These are phyloP conservation scores for Lactifluus volemus DNA, from an alignment of 768 basidiomycete genomes.

Conservation along the genomic window DNA sequence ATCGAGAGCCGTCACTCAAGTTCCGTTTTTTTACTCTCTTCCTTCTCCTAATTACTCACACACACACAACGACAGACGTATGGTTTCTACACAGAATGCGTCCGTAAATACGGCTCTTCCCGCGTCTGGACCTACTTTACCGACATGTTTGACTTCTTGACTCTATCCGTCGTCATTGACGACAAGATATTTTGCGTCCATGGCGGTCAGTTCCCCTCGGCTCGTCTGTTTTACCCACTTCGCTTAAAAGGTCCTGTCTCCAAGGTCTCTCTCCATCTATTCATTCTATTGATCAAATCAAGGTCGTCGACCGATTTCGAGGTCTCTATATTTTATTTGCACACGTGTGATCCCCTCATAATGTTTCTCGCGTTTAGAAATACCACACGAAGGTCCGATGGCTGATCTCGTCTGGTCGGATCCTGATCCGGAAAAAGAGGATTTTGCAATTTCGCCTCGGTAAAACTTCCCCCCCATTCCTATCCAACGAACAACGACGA, in stretches of 20 bases:
- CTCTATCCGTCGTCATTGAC: slow-evolving; percentile 95
- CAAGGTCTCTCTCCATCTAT: slow-evolving; percentile 93
- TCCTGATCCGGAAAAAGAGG: slow-evolving; percentile 98
- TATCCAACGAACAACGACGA: background rate
- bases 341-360: background rate
- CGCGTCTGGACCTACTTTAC: slow-evolving; percentile 99
- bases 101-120: slow-evolving; percentile 92
- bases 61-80: slow-evolving; percentile 62
- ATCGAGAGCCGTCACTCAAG: slow-evolving; percentile 95
- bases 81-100: slow-evolving; percentile 98
- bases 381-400: slow-evolving; percentile 99
- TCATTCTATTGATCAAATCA: slow-evolving; percentile 99
- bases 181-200: slow-evolving; percentile 99
- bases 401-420: slow-evolving; percentile 99
- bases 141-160: slow-evolving; percentile 99
- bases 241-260: background rate
- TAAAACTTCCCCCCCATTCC: slow-evolving; percentile 28
- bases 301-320: slow-evolving; percentile 97
- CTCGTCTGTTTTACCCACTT: slow-evolving; percentile 4
- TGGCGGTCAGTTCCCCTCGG: slow-evolving; percentile 55
- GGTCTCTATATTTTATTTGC: slow-evolving; percentile 36
- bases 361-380: slow-evolving; percentile 49
- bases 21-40: slow-evolving; percentile 37
- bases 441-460: slow-evolving; percentile 98
- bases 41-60: too few species aligned